Conservation (phyloP, 2,329 filamentous ascomycete genomes). For the Fusarium guadeloupense region DNA sequence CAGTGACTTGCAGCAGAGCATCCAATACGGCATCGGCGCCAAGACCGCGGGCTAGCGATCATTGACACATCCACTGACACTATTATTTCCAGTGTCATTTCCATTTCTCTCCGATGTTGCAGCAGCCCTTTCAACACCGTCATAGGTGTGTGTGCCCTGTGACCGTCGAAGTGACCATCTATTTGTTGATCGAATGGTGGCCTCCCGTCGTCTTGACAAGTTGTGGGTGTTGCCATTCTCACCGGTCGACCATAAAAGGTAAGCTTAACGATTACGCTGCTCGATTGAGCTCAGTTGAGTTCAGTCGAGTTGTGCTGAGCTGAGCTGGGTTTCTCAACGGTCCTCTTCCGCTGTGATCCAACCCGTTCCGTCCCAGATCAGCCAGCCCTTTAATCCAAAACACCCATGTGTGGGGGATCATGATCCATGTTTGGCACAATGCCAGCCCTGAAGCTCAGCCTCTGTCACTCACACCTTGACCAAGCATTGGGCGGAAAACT, state of each 20-base stretch:
- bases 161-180: constrained; percentile 13
- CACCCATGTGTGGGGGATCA: constrained; percentile 27
- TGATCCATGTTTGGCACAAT: constrained; percentile 31
- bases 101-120: constrained; percentile 23
- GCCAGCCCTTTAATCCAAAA: constrained; percentile 19
- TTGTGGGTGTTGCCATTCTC: background rate
- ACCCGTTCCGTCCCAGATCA: constrained; percentile 11
- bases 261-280: too few species aligned
- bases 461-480: too few species aligned
- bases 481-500: background rate
- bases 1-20: constrained; percentile 15
- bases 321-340: background rate
- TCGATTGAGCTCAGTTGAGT: too few species aligned
- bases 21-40: constrained; percentile 19
- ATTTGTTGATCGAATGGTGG: background rate
- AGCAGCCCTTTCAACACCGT: constrained; percentile 7
- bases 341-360: constrained; percentile 10
- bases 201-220: background rate
- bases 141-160: constrained; percentile 10
- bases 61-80: constrained; percentile 17
- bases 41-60: constrained; percentile 13
- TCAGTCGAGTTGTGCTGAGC: too few species aligned
- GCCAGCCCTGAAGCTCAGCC: constrained; percentile 12
- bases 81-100: constrained; percentile 35
- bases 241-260: background rate